Evolutionary conservation across 1,284 basidiomycete species (phyloP).

Genomic region (Ganoderma multipileum): DNA sequence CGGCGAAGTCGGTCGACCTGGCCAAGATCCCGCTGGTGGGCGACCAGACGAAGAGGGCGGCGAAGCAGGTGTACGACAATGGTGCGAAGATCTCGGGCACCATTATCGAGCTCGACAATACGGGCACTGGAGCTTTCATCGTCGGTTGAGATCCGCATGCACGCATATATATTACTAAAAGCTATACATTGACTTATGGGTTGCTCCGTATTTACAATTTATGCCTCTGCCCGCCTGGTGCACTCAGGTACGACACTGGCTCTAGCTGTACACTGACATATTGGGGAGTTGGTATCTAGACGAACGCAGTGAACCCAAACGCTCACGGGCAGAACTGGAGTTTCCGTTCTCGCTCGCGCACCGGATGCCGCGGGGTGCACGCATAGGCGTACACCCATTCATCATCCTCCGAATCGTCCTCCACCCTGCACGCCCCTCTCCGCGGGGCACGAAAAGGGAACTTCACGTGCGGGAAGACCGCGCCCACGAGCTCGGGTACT

Average conservation of each 20-base stretch:
- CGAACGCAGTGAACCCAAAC: no score
- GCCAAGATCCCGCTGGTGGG: conserved; percentile 21
- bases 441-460: not conserved
- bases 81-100: conserved; percentile 37
- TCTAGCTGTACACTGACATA: no score
- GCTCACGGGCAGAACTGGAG: no score
- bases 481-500: not conserved
- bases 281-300: no score
- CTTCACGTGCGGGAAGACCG: not conserved
- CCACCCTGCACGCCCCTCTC: no score
- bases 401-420: no score
- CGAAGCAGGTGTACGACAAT: conserved; percentile 38
- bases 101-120: conserved; percentile 35
- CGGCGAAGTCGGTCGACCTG: conserved; percentile 35
- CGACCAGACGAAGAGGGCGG: conserved; percentile 17
- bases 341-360: no score
- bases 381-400: no score
- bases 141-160: conserved; percentile 24
- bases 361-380: no score
- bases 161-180: not conserved
- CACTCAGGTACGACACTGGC: no score
- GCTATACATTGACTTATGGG: not conserved
- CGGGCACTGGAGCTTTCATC: conserved; percentile 41
- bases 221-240: no score
- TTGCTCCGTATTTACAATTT: no score